phyloP scores from a whole-genome alignment of 768 basidiomycete species.

The Suillus occidentalis region DNA sequence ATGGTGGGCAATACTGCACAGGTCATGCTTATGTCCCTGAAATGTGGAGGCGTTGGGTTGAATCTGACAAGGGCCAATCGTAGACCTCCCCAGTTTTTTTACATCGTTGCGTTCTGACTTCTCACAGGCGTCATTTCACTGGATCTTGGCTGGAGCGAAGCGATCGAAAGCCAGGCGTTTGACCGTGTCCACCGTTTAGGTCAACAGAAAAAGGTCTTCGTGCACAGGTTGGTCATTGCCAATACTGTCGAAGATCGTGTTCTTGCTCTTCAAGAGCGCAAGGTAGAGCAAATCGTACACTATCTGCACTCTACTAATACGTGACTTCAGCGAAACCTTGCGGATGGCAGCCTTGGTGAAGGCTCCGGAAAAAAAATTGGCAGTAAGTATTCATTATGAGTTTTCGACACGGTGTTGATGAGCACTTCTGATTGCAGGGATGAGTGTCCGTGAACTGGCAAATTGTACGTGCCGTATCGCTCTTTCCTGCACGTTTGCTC shows the following conservation, averaged over 20 bases:
- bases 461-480: conserved; percentile 26
- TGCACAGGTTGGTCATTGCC: conserved; percentile 56
- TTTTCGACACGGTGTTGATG: background rate
- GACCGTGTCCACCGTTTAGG: conserved; percentile 59
- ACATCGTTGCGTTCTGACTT: background rate
- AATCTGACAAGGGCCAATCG: conserved; percentile 66
- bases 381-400: conserved; percentile 35
- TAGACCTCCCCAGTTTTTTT: conserved; percentile 5
- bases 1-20: conserved; percentile 58
- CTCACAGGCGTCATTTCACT: conserved; percentile 51
- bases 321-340: conserved; percentile 39
- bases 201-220: conserved; percentile 49
- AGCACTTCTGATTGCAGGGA: conserved; percentile 26
- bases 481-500: background rate
- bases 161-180: conserved; percentile 61
- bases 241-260: conserved; percentile 74
- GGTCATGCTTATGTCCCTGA: conserved; percentile 63
- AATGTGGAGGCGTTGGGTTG: conserved; percentile 56
- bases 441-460: conserved; percentile 52
- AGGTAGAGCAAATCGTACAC: conserved; percentile 35
- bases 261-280: conserved; percentile 59
- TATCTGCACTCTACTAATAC: background rate
- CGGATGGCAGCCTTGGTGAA: conserved; percentile 64
- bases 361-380: conserved; percentile 59
- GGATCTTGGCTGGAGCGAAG: conserved; percentile 65